Evolutionary conservation across 78 protist genomes (phyloP).

Genomic region (Anaeramoeba flamelloides): DNA sequence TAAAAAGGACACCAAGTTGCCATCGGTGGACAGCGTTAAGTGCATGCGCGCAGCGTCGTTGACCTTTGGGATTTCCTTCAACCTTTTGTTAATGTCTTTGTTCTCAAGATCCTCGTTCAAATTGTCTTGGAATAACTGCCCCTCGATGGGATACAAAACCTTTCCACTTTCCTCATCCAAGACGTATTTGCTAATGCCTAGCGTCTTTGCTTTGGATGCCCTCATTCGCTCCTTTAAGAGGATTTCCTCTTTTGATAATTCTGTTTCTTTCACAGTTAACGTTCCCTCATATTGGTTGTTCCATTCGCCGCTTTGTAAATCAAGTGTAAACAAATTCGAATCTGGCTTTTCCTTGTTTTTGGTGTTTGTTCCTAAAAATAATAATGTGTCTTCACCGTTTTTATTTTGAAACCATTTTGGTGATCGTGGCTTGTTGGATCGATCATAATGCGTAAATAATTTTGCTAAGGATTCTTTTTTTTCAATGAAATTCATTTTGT

Average conservation of each 20-base stretch:
- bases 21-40: neutral
- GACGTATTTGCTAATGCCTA: no score
- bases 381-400: neutral
- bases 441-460: no score
- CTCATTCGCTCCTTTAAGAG: neutral
- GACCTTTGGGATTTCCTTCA: neutral
- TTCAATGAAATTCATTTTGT: no score
- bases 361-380: neutral
- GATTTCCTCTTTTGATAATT: neutral
- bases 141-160: no score
- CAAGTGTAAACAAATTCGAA: neutral
- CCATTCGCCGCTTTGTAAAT: neutral
- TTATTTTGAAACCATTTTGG: no score
- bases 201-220: no score
- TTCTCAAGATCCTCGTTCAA: neutral
- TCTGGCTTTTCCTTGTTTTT: neutral
- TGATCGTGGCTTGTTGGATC: no score
- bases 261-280: neutral
- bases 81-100: neutral
- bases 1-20: neutral
- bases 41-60: neutral
- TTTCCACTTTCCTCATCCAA: no score
- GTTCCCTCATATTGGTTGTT: neutral
- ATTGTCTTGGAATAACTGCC: no score
- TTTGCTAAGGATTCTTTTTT: no score